Percentiles rank a stretch among this genome's conserved stretches.
phyloP scores from a whole-genome alignment of 352 stramenopile species.

The Saprolegnia diclina region DNA sequence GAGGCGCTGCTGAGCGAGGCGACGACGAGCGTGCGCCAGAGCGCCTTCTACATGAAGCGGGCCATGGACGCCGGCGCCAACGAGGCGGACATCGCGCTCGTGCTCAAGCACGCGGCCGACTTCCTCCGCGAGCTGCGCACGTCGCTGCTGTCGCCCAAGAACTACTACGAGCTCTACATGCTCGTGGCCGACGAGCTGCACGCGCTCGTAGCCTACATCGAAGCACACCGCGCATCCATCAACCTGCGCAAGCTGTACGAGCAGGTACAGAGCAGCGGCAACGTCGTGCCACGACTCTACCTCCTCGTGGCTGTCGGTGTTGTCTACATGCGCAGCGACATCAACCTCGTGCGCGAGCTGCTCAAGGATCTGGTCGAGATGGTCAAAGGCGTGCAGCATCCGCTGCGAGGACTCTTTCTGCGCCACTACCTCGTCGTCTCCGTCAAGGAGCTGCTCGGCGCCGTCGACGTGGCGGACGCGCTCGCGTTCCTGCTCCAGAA shows the following conservation, averaged over 20 bases:
- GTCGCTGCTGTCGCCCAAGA: conserved; percentile 93
- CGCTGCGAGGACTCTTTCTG: conserved; percentile 97
- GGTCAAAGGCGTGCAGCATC: conserved; percentile 98
- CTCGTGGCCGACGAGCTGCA: conserved; percentile 91
- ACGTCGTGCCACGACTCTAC: conserved; percentile 95
- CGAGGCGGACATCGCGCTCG: conserved; percentile 53
- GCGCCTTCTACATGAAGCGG: conserved; percentile 84
- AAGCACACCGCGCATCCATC: conserved; percentile 67
- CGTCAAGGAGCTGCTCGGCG: conserved; percentile 93
- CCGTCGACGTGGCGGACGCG: conserved; percentile 78
- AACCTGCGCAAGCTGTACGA: conserved; percentile 94
- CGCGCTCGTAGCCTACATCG: conserved; percentile 92
- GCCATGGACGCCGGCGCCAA: conserved; percentile 45
- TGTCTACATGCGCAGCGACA: conserved; percentile 90
- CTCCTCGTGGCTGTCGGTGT: conserved; percentile 95
- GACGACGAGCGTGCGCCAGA: conserved; percentile 58
- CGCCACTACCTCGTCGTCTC: conserved; percentile 92
- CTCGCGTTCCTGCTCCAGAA: conserved; percentile 97
- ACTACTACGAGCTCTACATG: conserved; percentile 99
- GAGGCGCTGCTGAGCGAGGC: conserved; percentile 68
- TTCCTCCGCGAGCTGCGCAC: conserved; percentile 83
- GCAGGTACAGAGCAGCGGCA: conserved; percentile 90
- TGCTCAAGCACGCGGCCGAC: conserved; percentile 76
- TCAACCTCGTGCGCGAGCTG: conserved; percentile 81
- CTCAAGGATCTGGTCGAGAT: conserved; percentile 98